These are phyloP conservation scores for Panus rudis DNA, from an alignment of 768 basidiomycete species.

Conservation along the genomic window DNA sequence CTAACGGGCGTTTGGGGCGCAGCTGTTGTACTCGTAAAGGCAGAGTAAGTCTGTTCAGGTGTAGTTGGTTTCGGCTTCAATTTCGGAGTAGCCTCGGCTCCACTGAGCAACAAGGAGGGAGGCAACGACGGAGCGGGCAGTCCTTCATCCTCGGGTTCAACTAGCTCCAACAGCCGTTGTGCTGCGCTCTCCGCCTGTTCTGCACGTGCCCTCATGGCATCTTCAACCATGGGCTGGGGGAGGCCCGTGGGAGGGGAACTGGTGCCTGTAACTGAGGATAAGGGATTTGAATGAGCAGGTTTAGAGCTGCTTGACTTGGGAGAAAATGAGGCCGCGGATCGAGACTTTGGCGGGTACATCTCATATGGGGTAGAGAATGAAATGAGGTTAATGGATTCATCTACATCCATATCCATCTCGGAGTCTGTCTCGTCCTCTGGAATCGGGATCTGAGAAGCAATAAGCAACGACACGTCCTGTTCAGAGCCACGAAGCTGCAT, in stretches of 20 bases:
- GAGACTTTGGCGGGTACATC: slow-evolving; percentile 32
- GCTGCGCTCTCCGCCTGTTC: slow-evolving; percentile 94
- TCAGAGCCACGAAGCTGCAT: slow-evolving; percentile 24
- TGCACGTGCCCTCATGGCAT: slow-evolving; percentile 78
- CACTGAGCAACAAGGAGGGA: slow-evolving; percentile 39
- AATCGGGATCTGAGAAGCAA: slow-evolving; percentile 68
- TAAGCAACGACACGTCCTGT: slow-evolving; percentile 60
- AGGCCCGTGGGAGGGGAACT: slow-evolving; percentile 31
- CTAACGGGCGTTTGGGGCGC: slow-evolving; percentile 60
- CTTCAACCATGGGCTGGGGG: slow-evolving; percentile 60
- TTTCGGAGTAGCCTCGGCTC: slow-evolving; percentile 28
- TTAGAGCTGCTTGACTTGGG: slow-evolving; percentile 43
- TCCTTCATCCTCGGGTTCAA: slow-evolving; percentile 61
- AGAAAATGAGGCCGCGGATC: slow-evolving; percentile 41
- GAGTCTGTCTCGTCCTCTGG: slow-evolving; percentile 48
- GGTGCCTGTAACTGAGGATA: slow-evolving; percentile 40
- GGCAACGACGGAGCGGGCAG: slow-evolving; percentile 48
- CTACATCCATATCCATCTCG: slow-evolving; percentile 32
- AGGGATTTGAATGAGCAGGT: slow-evolving; percentile 44
- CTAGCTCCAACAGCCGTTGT: slow-evolving; percentile 77
- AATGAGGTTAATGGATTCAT: slow-evolving; percentile 50
- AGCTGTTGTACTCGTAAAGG: slow-evolving; percentile 9
- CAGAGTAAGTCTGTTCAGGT: slow-evolving; percentile 29
- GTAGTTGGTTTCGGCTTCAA: slow-evolving; percentile 32
- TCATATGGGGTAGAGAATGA: slow-evolving; percentile 70